Base-by-base conservation (phyloP, 1,284 basidiomycete genomes). In the Tetrapyrgos nigripes region DNA sequence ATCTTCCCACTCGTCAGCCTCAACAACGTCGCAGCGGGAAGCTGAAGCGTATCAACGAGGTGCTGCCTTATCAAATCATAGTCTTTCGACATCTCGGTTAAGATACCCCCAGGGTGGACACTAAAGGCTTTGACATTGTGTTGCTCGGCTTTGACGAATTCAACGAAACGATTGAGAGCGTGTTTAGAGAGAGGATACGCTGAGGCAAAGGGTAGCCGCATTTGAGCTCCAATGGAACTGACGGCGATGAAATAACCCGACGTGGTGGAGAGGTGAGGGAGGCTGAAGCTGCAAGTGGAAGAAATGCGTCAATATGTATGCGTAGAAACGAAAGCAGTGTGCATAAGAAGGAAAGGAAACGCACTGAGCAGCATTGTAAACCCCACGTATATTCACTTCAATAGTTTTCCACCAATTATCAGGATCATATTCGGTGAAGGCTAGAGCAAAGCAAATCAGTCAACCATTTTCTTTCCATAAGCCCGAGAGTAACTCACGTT, bases 281-380 rank as follows among this genome's bases (percentile, higher is more conserved):
- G 40, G 21, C 27, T 21, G 21, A 31, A 47, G 19, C 52, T 53
- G 19, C 14, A 11, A 1, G 24, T n/a, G n/a, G n/a, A n/a, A n/a
- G n/a, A n/a, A n/a, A n/a, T n/a, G n/a, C n/a, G n/a, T n/a, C n/a
- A n/a, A 50, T n/a, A n/a, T n/a, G n/a, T n/a, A n/a, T n/a, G n/a
- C n/a, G n/a, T n/a, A n/a, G 24, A 13, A 27, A 29, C 17, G 29
- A 11, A 27, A 10, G 29, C 17, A 27, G 29, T n/a, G n/a, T n/a
- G 48, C 8, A 24, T 8, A 24, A 10, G 9, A 10, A 13, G 13
- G 27, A 50, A 21, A 50, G 27, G 13, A 13, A 47, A 24, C 53
- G 45, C 29, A 54, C 53, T 54, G 53, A 8, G 53, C 53, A 19
- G 46, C 44, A 21, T 54, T 54, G 40, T 54, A 54, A 23, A 23